Base-by-base conservation (phyloP, 331 rosid species). In the Erythrophleum ivorense region DNA sequence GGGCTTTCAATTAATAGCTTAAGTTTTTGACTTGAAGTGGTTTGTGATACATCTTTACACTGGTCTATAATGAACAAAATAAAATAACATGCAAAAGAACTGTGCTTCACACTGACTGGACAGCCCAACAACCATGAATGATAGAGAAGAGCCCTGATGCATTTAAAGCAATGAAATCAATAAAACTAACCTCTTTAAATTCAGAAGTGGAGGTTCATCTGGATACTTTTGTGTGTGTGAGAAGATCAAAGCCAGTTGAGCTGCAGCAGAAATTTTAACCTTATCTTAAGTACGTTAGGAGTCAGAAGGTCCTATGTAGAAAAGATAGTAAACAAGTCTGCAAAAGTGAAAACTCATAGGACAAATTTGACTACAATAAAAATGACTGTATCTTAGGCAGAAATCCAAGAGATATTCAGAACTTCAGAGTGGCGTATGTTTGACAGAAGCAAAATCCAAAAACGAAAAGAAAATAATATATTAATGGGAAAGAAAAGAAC, bases 201-300 rank as follows among this genome's bases (percentile, higher is more conserved):
- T 96, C 83, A 96, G 78, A 86, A 96, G 98, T 2, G 99, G 99
- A 84, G 98, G 97, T 80, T 96, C 99, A 19, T 96, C 98, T 5
- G 99, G 99, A 90, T 96, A 96, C 59, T 64, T 96, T 86, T 92
- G 93, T 77, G 95, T 92, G 84, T 96, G 99, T 7, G 97, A 79
- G 84, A 96, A 96, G 86, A 90, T 88, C 92, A 96, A 91, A 86
- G 84, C 98, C 89, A 96, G 85, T 91, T 92, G 91, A 89, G 94
- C 99, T 96, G 98, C 86, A 91, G 80, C 33, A 85, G 77, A 86
- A 67, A 63, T 82, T 87, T 76, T 33, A 6, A 75, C 54, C 78
- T 83, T 54, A 16, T 86, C 49, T 57, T 84, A 78, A 24, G 55
- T 58, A 72, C 49, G 78, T 49, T 80, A 59, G 49, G 58, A 80